A percentile compares a stretch with the other conserved stretches of the same genome.
Conservation (phyloP, 306 rosid genomes). For the Vigna radiata region DNA sequence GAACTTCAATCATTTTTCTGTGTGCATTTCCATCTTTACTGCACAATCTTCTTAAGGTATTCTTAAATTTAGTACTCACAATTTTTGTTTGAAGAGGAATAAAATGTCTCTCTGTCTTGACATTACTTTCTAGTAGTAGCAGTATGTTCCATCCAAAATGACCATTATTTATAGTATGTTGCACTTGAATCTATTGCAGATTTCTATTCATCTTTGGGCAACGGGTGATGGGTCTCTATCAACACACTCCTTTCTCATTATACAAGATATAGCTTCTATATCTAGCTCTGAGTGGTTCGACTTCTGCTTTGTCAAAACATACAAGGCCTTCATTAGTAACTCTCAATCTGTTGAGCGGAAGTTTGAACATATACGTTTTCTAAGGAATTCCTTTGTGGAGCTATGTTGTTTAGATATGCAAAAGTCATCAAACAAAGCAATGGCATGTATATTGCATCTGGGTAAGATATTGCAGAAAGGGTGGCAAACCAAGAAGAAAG, state of each 20-base stretch:
- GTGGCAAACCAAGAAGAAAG: slow-evolving; percentile 72
- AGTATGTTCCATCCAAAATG: neutral
- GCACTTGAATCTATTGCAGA: slow-evolving; percentile 62
- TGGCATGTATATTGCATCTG: slow-evolving; percentile 60
- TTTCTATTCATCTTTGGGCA: slow-evolving; percentile 87
- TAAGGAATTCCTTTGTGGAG: slow-evolving; percentile 83
- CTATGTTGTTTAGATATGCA: slow-evolving; percentile 78
- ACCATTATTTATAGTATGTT: neutral
- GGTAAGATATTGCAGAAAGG: slow-evolving; percentile 77
- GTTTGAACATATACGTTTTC: slow-evolving; percentile 61
- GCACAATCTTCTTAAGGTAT: slow-evolving; percentile 74
- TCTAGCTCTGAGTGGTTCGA: slow-evolving; percentile 69
- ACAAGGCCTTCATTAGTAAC: slow-evolving; percentile 74
- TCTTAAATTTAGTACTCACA: slow-evolving; percentile 15
- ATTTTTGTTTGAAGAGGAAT: slow-evolving; percentile 33
- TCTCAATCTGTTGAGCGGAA: slow-evolving; percentile 66
- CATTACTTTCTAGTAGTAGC: neutral
- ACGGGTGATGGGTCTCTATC: slow-evolving; percentile 74
- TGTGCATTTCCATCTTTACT: slow-evolving; percentile 75
- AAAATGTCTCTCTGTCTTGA: neutral
- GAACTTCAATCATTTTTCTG: slow-evolving; percentile 68
- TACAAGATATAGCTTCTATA: slow-evolving; percentile 68
- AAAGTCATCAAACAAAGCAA: slow-evolving; percentile 74
- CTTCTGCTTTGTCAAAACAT: slow-evolving; percentile 74
- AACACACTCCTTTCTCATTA: slow-evolving; percentile 71